Base-by-base conservation (phyloP, 2,329 filamentous ascomycete species). In the Meredithiella fracta region DNA sequence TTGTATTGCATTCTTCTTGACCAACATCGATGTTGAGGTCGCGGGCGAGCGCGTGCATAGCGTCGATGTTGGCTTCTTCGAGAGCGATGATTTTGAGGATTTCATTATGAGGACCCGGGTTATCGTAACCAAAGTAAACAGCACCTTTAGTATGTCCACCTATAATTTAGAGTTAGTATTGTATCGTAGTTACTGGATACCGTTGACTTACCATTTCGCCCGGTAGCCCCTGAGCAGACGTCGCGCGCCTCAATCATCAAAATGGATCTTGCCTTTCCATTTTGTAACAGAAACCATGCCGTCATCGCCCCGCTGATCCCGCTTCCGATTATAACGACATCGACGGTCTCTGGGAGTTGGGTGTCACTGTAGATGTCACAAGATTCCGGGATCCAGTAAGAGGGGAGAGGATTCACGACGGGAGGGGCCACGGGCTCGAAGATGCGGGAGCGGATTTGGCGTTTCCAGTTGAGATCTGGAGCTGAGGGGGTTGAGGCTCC, bases 241-340 rank as follows among this genome's bases (percentile, higher is more conserved):
- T 64, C 63, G 3, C 67, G 62, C 1, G 66, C 66, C 54, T 69
- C 67, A 3, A 69, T 60, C 63, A 69, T 65, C 1, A 66, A 53
- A 20, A 69, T 60, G 7, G 50, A 47, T 8, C 26, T 31, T 5
- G n/a, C 20, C 29, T 26, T 23, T 22, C 17, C 38, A 26, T 61
- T 59, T 20, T 52, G 47, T 8, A 65, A 60, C 11, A 61, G 9
- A 17, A 57, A 52, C 56, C 67, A 62, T 2, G 69, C 70, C 15
- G 71, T 63, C 20, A 67, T 67, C 2, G 68, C 69, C 8, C 69
- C 74, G 1, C 75, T 73, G 58, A 79, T 78, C 1, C 77, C 77
- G 37, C 74, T 77, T 22, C 77, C 75, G 59, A 79, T 72, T 42
- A 79, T 69, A 17, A 74, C 70, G 1, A 77, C 63, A 57, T 79